Evolutionary conservation across 805 yeast genomes (phyloP).

Genomic region (Yamadazyma sp.): DNA sequence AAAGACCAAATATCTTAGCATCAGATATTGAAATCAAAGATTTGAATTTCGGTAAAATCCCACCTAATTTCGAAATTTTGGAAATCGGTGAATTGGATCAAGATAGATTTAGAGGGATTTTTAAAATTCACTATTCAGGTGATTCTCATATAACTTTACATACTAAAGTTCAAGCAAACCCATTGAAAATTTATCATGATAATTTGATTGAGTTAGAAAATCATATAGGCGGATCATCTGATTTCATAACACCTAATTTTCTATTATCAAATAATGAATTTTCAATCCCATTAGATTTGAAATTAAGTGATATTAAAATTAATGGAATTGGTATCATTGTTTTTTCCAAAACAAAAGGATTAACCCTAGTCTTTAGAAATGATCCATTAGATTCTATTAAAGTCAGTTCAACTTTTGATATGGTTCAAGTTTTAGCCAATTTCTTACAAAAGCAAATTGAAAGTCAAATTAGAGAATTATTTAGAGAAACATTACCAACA

Average conservation of each 20-base stretch:
- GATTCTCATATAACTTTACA: conserved; percentile 72
- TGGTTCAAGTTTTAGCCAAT: conserved; percentile 77
- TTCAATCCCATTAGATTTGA: conserved; percentile 75
- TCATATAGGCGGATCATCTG: conserved; percentile 17
- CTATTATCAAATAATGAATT: conserved; percentile 64
- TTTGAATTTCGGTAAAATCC: conserved; percentile 66
- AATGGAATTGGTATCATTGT: conserved; percentile 84
- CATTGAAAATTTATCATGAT: conserved; percentile 63
- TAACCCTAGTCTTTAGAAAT: conserved; percentile 82
- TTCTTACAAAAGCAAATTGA: conserved; percentile 82
- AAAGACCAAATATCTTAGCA: conserved; percentile 66
- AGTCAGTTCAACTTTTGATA: conserved; percentile 84
- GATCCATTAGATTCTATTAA: conserved; percentile 83
- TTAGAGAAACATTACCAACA: conserved; percentile 81
- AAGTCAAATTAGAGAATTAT: conserved; percentile 71
- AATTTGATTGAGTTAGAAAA: conserved; percentile 37
- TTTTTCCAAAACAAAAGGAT: conserved; percentile 75
- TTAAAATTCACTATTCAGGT: conserved; percentile 72
- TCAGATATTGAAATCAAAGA: conserved; percentile 67
- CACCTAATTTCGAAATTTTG: conserved; percentile 74
- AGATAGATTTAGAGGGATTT: conserved; percentile 78
- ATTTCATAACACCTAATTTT: conserved; percentile 66
- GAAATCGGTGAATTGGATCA: conserved; percentile 79
- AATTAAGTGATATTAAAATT: conserved; percentile 65
- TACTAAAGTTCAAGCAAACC: conserved; percentile 82